Evolutionary conservation across 805 yeast species (phyloP).

Genomic region (Starmerella vaccinii): DNA sequence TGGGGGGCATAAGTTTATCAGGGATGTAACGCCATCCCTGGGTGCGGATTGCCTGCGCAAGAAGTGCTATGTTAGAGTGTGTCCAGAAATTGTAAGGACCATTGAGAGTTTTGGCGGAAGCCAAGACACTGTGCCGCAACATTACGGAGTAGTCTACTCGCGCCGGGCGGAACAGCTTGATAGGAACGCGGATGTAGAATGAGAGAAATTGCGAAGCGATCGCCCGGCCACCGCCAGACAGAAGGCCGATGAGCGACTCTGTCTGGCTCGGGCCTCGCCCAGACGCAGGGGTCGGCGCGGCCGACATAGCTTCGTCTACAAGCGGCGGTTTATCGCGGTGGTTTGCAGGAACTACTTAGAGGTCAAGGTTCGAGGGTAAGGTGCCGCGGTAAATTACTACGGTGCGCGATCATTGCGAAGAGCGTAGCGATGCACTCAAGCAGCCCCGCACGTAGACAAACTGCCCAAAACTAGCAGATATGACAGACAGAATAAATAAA

Average conservation of each 20-base stretch:
- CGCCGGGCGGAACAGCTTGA: slow-evolving; percentile 81
- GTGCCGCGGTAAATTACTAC: background rate
- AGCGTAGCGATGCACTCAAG: no score
- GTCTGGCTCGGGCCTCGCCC: slow-evolving; percentile 18
- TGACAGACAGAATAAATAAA: no score
- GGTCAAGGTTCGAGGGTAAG: background rate
- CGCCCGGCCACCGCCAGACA: slow-evolving; percentile 81
- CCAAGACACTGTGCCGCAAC: slow-evolving; percentile 26
- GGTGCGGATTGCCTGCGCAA: slow-evolving; percentile 56
- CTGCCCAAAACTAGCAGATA: no score
- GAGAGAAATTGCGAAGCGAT: slow-evolving; percentile 67
- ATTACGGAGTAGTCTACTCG: slow-evolving; percentile 64
- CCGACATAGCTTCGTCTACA: slow-evolving; percentile 11
- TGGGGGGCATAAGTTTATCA: slow-evolving; percentile 74
- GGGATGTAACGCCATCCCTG: slow-evolving; percentile 87
- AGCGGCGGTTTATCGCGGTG: background rate
- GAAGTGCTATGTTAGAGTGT: slow-evolving; percentile 69
- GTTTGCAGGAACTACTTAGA: background rate
- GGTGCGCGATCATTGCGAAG: no score
- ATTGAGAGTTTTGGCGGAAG: background rate
- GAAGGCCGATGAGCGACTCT: slow-evolving; percentile 50
- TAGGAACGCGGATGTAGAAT: slow-evolving; percentile 67
- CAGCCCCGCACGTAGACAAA: no score
- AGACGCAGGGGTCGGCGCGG: slow-evolving; percentile 11
- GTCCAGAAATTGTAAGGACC: slow-evolving; percentile 41